Conservation (phyloP, 306 rosid species). For the Quercus aquifolioides region DNA sequence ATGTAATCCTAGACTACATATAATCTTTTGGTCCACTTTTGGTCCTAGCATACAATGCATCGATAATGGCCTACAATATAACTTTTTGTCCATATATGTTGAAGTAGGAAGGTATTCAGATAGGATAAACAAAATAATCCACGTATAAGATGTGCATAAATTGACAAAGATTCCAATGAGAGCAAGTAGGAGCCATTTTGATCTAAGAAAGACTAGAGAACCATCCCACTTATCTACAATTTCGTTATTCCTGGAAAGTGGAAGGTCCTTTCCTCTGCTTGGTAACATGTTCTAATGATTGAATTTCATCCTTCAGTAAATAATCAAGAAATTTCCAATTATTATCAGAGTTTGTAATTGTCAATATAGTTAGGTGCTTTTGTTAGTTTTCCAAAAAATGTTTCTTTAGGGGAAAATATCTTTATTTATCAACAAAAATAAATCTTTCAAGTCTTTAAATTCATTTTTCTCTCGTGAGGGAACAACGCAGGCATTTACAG, state of each 20-base stretch:
- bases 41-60: not conserved
- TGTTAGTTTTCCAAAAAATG: not conserved
- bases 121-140: not conserved
- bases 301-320: not conserved
- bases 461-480: not conserved
- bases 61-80: not conserved
- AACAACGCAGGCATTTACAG: not conserved
- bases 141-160: too few species aligned
- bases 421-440: not conserved
- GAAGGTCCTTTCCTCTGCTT: not conserved
- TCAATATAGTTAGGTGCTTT: not conserved
- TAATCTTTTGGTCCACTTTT: not conserved
- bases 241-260: not conserved
- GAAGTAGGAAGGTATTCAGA: not conserved
- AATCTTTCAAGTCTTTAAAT: not conserved
- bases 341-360: not conserved
- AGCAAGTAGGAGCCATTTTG: not conserved
- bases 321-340: not conserved
- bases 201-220: not conserved
- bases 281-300: not conserved
- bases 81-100: not conserved
- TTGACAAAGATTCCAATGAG: too few species aligned
- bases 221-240: not conserved
- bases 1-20: not conserved
- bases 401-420: not conserved